phyloP scores from a whole-genome alignment of 2,329 filamentous ascomycete genomes.

The Fusarium concolor region DNA sequence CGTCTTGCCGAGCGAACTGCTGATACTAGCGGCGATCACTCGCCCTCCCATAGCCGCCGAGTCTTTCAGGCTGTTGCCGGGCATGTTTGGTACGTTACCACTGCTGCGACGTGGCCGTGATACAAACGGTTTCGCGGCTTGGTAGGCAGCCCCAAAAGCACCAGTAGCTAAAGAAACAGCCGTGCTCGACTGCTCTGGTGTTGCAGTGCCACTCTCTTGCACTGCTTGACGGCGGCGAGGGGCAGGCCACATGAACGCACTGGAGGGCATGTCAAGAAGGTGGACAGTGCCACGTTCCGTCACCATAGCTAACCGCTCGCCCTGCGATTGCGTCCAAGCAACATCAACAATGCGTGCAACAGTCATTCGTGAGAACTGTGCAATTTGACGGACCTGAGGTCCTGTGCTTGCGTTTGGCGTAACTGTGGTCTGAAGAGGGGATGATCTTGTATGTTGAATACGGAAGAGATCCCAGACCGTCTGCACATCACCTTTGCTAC shows the following conservation, averaged over 20 bases:
- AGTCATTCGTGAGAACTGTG: constrained; percentile 90
- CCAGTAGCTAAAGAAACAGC: constrained; percentile 78
- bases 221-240: constrained; percentile 64
- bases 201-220: constrained; percentile 59
- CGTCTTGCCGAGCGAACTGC: constrained; percentile 79
- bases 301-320: constrained; percentile 86
- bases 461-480: constrained; percentile 84
- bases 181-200: constrained; percentile 62
- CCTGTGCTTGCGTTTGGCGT: constrained; percentile 59
- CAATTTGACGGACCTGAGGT: constrained; percentile 81
- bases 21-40: constrained; percentile 78
- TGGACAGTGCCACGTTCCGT: constrained; percentile 97
- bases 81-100: constrained; percentile 49
- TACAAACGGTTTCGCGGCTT: constrained; percentile 72
- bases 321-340: constrained; percentile 84
- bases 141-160: constrained; percentile 76
- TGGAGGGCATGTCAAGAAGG: constrained; percentile 85
- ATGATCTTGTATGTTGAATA: constrained; percentile 71
- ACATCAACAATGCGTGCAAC: constrained; percentile 92
- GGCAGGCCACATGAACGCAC: constrained; percentile 89
- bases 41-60: constrained; percentile 77
- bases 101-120: constrained; percentile 66
- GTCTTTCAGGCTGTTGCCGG: constrained; percentile 63
- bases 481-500: constrained; percentile 85
- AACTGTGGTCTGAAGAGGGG: constrained; percentile 65